Evolutionary conservation across 768 basidiomycete genomes (phyloP).

Genomic region (Lentinula raphanica): DNA sequence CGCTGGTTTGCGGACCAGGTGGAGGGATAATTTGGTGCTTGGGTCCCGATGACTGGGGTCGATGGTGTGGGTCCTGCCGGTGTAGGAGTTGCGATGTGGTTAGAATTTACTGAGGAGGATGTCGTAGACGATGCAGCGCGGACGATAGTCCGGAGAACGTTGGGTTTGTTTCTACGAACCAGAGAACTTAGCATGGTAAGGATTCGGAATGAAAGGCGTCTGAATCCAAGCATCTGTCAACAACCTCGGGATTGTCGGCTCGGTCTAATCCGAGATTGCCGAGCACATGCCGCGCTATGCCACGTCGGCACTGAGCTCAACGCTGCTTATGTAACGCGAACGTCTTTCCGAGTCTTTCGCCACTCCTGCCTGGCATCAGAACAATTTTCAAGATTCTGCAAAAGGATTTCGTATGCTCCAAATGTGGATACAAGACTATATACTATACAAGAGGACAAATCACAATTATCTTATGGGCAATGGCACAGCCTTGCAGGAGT

Average conservation of each 20-base stretch:
- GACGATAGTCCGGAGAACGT: neutral
- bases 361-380: too few relatives aligned
- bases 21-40: conserved; percentile 77
- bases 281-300: too few relatives aligned
- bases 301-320: too few relatives aligned
- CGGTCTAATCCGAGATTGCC: neutral
- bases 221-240: neutral
- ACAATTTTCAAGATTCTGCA: too few relatives aligned
- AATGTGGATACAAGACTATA: too few relatives aligned
- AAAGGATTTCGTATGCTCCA: too few relatives aligned
- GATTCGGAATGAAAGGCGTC: neutral
- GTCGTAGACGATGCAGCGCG: conserved; percentile 8
- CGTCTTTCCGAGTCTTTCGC: too few relatives aligned
- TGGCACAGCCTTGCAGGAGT: too few relatives aligned
- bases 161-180: neutral
- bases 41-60: conserved; percentile 31
- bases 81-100: conserved; percentile 8
- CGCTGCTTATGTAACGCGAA: too few relatives aligned
- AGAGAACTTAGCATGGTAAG: conserved; percentile 7
- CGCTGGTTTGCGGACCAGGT: conserved; percentile 87
- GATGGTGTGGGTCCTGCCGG: conserved; percentile 22
- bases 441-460: too few relatives aligned
- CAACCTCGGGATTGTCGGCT: too few relatives aligned
- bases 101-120: conserved; percentile 6
- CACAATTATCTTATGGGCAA: too few relatives aligned